A percentile compares a stretch with the other conserved stretches of the same genome.
Conservation (phyloP, 1,284 basidiomycete species). For the Mycena citricolor region DNA sequence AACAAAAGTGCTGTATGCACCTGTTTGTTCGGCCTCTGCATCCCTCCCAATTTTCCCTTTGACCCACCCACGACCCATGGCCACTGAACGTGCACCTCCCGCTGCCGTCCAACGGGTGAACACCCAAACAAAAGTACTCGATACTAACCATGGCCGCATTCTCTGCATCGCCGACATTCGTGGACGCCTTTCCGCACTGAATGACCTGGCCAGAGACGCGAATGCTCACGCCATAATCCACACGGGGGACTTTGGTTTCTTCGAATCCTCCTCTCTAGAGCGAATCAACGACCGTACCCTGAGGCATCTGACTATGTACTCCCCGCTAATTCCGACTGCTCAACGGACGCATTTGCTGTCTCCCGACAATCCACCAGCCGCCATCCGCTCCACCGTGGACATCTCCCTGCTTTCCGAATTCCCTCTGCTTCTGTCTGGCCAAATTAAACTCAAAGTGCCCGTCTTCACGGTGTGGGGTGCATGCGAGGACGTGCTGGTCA, state of each 20-base stretch:
- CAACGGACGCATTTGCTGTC: slow-evolving; percentile 81
- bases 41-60: too few relatives aligned
- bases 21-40: too few relatives aligned
- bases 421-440: slow-evolving; percentile 85
- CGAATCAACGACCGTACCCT: slow-evolving; percentile 93
- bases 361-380: slow-evolving; percentile 58
- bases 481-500: slow-evolving; percentile 91
- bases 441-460: slow-evolving; percentile 86
- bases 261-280: slow-evolving; percentile 80
- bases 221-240: slow-evolving; percentile 94
- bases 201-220: slow-evolving; percentile 84
- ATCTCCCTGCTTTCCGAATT: slow-evolving; percentile 89
- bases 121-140: slow-evolving; percentile 74
- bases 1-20: too few relatives aligned
- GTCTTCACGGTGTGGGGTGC: slow-evolving; percentile 98
- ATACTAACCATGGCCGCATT: slow-evolving; percentile 77
- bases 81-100: slow-evolving; percentile 33
- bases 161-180: slow-evolving; percentile 96
- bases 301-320: slow-evolving; percentile 94
- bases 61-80: slow-evolving; percentile 22
- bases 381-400: slow-evolving; percentile 65
- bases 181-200: slow-evolving; percentile 82
- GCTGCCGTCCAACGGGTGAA: slow-evolving; percentile 67
- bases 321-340: slow-evolving; percentile 82
- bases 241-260: slow-evolving; percentile 99